Percentiles rank a stretch among this genome's conserved stretches.
Evolutionary conservation across 306 rosid species (phyloP).

Genomic region (Canavalia gladiata): DNA sequence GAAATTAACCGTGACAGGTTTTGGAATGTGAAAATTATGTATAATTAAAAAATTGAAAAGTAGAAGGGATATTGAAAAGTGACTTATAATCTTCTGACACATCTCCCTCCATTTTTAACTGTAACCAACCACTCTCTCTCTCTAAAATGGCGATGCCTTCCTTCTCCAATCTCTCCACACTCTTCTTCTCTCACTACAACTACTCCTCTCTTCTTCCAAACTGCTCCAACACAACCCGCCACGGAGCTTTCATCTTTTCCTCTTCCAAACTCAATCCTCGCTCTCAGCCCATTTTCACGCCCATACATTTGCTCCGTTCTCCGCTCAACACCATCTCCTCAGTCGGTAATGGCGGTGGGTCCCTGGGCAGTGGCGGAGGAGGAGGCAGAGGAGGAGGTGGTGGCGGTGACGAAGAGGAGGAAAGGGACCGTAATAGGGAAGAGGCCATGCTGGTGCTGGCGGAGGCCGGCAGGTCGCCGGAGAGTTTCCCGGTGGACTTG

Average conservation of each 20-base stretch:
- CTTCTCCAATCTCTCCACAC: constrained; percentile 57
- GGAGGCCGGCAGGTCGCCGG: constrained; percentile 71
- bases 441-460: constrained; percentile 74
- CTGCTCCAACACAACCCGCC: constrained; percentile 40
- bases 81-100: constrained; percentile 4
- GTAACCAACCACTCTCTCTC: constrained; percentile 6
- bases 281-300: constrained; percentile 33
- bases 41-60: too few relatives aligned
- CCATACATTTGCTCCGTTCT: constrained; percentile 40
- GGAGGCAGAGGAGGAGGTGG: background rate
- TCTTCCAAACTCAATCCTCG: constrained; percentile 34
- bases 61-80: too few relatives aligned
- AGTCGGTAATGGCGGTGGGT: constrained; percentile 16
- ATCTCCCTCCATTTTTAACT: constrained; percentile 41
- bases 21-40: too few relatives aligned
- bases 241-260: constrained; percentile 22
- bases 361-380: constrained; percentile 41
- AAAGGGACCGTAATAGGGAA: constrained; percentile 63
- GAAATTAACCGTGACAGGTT: too few relatives aligned
- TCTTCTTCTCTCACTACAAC: constrained; percentile 34
- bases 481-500: constrained; percentile 78
- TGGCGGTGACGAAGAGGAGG: constrained; percentile 57
- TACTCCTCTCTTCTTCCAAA: constrained; percentile 43
- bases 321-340: constrained; percentile 33
- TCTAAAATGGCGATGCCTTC: constrained; percentile 62